These are phyloP conservation scores for Hymenoscyphus albidus DNA, from an alignment of 2,329 filamentous ascomycete species.

Conservation along the genomic window DNA sequence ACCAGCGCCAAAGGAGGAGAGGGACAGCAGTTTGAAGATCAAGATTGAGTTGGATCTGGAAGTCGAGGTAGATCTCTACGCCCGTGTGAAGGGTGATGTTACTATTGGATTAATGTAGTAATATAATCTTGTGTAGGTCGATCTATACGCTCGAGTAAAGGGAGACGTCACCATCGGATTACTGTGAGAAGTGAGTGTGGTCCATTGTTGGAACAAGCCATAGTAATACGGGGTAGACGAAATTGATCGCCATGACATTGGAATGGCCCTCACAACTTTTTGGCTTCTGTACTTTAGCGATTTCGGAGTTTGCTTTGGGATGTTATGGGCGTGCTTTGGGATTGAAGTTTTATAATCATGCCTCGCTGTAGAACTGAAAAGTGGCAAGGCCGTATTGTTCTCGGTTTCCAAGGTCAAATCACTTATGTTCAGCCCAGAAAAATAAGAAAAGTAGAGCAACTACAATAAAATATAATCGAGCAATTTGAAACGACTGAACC, in stretches of 20 bases:
- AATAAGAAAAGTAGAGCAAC: background rate
- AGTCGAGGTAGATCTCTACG: constrained; percentile 40
- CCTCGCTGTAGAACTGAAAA: too few species aligned
- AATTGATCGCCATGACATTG: constrained; percentile 3
- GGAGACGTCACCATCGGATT: constrained; percentile 39
- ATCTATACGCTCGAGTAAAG: constrained; percentile 34
- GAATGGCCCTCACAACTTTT: background rate
- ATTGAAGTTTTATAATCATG: background rate
- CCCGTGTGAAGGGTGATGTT: constrained; percentile 36
- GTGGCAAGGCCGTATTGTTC: too few species aligned
- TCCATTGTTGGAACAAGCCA: constrained; percentile 4
- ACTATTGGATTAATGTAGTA: constrained; percentile 37
- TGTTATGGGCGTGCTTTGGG: background rate
- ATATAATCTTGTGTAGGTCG: constrained; percentile 28
- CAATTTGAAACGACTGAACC: too few species aligned
- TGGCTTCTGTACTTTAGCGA: constrained; percentile 1
- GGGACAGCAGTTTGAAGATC: constrained; percentile 40
- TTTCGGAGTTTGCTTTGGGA: background rate
- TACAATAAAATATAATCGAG: too few species aligned
- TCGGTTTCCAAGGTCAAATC: too few species aligned
- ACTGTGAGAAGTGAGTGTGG: constrained; percentile 31
- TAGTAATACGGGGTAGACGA: constrained; percentile 7
- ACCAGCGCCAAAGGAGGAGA: constrained; percentile 34
- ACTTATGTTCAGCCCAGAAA: background rate
- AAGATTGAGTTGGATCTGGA: constrained; percentile 41